phyloP scores from a whole-genome alignment of 306 rosid genomes.

The Mucuna pruriens region DNA sequence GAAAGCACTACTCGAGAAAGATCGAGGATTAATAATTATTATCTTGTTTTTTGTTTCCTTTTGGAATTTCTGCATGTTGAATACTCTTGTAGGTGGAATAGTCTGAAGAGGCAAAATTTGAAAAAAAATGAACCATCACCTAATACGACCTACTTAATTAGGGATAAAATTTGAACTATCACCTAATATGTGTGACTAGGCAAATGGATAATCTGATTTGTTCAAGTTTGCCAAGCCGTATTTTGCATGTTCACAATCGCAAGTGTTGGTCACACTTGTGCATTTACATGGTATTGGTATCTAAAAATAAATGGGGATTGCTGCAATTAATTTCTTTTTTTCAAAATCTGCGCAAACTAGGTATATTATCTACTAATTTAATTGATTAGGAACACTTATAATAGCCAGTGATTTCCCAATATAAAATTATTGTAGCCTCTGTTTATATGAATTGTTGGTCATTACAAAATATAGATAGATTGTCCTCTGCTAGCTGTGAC shows the following conservation, averaged over 20 bases:
- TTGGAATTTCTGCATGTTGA: slow-evolving; percentile 8
- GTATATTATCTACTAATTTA: neutral
- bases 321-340: neutral
- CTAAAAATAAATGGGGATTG: neutral
- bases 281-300: neutral
- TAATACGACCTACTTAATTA: neutral
- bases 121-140: too few relatives aligned
- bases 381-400: neutral
- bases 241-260: neutral
- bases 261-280: neutral
- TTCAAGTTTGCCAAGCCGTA: neutral
- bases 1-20: neutral
- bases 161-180: neutral
- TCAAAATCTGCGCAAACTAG: neutral
- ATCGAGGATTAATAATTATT: neutral
- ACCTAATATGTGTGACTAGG: neutral
- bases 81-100: neutral
- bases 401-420: neutral
- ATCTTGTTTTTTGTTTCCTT: neutral
- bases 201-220: neutral
- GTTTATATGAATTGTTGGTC: slow-evolving; percentile 18
- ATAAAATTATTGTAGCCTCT: neutral
- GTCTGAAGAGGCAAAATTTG: slow-evolving; percentile 21
- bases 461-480: slow-evolving; percentile 16
- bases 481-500: slow-evolving; percentile 12